These are phyloP conservation scores for Ophidiomyces ophidiicola DNA, from an alignment of 2,329 filamentous ascomycete species.

Conservation along the genomic window DNA sequence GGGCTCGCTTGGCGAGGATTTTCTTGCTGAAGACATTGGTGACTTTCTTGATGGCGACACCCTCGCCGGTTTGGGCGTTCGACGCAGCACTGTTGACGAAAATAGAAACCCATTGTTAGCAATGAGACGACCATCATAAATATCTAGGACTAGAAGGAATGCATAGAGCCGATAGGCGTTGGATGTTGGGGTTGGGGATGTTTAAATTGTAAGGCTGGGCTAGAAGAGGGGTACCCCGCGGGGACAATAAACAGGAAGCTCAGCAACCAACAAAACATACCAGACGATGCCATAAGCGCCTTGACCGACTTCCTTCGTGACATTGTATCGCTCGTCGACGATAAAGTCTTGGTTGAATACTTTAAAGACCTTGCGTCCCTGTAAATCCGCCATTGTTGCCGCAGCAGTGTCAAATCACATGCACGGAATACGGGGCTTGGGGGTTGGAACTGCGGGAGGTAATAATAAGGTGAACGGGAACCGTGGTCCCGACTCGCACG, in stretches of 20 bases:
- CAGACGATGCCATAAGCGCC: slow-evolving; percentile 98
- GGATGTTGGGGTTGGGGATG: background rate
- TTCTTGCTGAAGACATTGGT: slow-evolving; percentile 99
- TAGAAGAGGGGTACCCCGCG: slow-evolving; percentile 4
- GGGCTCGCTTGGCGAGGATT: slow-evolving; percentile 92
- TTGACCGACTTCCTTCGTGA: slow-evolving; percentile 96
- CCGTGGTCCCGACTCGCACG: too few species aligned
- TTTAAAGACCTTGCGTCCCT: slow-evolving; percentile 87
- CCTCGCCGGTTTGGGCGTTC: slow-evolving; percentile 80
- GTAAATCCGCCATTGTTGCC: slow-evolving; percentile 46
- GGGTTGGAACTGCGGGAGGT: background rate
- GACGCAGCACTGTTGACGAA: slow-evolving; percentile 59
- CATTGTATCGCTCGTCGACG: slow-evolving; percentile 94
- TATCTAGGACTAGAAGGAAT: background rate
- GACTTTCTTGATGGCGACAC: slow-evolving; percentile 97
- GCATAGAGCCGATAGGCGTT: background rate
- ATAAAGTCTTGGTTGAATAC: slow-evolving; percentile 99
- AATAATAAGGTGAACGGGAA: background rate
- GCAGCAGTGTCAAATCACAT: slow-evolving; percentile 6
- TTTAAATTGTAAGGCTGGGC: background rate
- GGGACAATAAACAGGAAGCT: background rate
- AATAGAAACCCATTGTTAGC: background rate
- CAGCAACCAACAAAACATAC: slow-evolving; percentile 45
- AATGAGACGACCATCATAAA: background rate
- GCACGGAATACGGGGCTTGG: background rate